A percentile compares a stretch with the other conserved stretches of the same genome.
Evolutionary conservation across 2,329 filamentous ascomycete genomes (phyloP).

Genomic region (Aspergillus piperis): DNA sequence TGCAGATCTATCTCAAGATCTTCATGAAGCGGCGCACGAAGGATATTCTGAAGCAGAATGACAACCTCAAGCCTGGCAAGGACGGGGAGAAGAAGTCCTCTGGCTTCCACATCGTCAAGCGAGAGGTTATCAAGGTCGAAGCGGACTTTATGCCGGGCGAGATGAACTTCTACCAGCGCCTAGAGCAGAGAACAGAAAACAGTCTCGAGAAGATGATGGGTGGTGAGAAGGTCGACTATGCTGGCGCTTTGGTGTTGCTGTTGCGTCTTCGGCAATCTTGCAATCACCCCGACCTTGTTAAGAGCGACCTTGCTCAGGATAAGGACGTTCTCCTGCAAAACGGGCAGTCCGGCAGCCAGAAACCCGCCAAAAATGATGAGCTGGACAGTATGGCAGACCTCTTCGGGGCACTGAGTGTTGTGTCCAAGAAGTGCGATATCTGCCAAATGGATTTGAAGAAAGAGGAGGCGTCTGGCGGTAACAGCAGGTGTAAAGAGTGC

Average conservation of each 20-base stretch:
- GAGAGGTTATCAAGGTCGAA: conserved; percentile 79
- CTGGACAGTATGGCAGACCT: conserved; percentile 83
- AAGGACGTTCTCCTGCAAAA: conserved; percentile 77
- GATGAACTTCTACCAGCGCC: conserved; percentile 77
- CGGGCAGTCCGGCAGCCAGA: conserved; percentile 52
- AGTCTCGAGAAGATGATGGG: conserved; percentile 88
- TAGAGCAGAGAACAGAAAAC: conserved; percentile 81
- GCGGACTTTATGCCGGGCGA: conserved; percentile 79
- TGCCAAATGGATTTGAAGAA: conserved; percentile 70
- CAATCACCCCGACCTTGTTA: conserved; percentile 88
- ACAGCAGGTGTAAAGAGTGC: conserved; percentile 71
- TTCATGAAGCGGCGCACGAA: conserved; percentile 99
- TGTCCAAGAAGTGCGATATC: conserved; percentile 77
- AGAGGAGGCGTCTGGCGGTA: conserved; percentile 55
- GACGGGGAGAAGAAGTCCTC: conserved; percentile 49
- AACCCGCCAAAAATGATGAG: conserved; percentile 59
- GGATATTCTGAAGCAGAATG: conserved; percentile 87
- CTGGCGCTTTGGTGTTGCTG: conserved; percentile 89
- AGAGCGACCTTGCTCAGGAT: conserved; percentile 81
- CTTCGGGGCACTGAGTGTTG: conserved; percentile 79
- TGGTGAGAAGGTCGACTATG: conserved; percentile 78
- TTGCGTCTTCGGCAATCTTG: conserved; percentile 88
- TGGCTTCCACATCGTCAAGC: conserved; percentile 86
- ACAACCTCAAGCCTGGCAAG: conserved; percentile 74
- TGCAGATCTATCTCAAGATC: conserved; percentile 82